Evolutionary conservation across 2,329 filamentous ascomycete species (phyloP), one percentile per base, ranked within the genome.

Genomic region (Curvularia lunata): DNA sequence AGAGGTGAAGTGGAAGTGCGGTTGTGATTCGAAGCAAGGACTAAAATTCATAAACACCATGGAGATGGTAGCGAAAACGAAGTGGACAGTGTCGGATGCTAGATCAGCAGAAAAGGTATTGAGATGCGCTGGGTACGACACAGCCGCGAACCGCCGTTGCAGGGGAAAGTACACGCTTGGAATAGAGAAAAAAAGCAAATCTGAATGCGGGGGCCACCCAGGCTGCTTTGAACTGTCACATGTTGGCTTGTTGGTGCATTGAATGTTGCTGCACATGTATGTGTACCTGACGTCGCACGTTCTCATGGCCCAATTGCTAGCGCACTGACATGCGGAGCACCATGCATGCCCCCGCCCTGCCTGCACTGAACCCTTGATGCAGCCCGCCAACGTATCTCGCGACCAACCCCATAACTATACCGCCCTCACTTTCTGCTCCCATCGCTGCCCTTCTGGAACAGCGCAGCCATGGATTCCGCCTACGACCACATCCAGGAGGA

Each of bases 401-500:
- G 43, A 54, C 54, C 45, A 43, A 43, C 43, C 56, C 41, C 56
- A 51, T 57, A 61, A 56, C 64, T 53, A 41, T 53, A 52, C 37
- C 25, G 32, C 18, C 47, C 52, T 49, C 56, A 59, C 25, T 18
- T 18, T 43, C 18, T 1, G 27, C 47, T n/a, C n/a, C 12, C 19
- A n/a, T 19, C 38, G 51, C 43, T 19, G 34, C 30, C 25, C 50
- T 51, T 56, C 45, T 61, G 50, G 40, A 42, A 25, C 21, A 25
- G 47, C 38, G 51, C 50, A 30, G 62, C 48, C 51, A 98, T 99
- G 95, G 95, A 99, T 85, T 84, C 96, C 73, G 93, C 93, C 43
- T 99, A 98, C 84, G 95, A 99, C 74, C 92, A 97, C 78, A 96
- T 98, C 71, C 88, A 92, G 75, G 92, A 97, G 81, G 89, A 95